Base-by-base conservation (phyloP, 1,284 basidiomycete species). In the Rhodotorula sp. region DNA sequence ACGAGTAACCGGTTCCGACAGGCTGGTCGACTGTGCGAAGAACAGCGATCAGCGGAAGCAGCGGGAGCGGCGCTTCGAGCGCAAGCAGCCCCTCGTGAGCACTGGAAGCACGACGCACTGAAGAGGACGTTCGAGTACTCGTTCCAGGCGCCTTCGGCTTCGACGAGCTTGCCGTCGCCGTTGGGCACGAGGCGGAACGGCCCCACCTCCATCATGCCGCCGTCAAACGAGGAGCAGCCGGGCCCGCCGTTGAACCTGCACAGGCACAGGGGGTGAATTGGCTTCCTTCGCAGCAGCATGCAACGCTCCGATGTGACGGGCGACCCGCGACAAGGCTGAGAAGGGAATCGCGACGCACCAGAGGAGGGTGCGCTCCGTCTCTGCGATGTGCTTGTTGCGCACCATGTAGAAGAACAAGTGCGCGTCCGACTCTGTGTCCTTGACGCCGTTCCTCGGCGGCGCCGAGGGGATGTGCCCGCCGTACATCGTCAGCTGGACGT, bases 171-270 rank as follows among this genome's bases (percentile, higher is more conserved):
- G 10, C 88, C 89, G 81, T 92, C 90, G 76, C 90, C 85, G 67
- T 90, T 85, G 87, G 77, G 70, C 3, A 73, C 74, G 60, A 81
- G 69, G 45, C 78, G 64, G 67, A 94, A 96, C 7, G 96, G 95
- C 0, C 96, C 96, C 27, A 96, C 86, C 80, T 99, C 96, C 94
- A 99, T 97, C 89, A 99, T 90, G 10, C 73, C 74, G 34, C 96
- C 96, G 79, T 99, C 96, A 80, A 99, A 97, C 4, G 91, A 94
- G 0, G 93, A 97, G 81, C 96, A 99, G 52, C 97, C 96, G 93
- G 95, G 25, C 92, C 96, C 55, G 92, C 95, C 91, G 61, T 73
- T 74, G 68, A 74, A 71, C 64, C 71, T 73, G 61, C 19, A 27
- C 7, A 27, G 7, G 17, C 7, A 7, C 16, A 34, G 34, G 34